Conservation (phyloP, 768 basidiomycete genomes). For the Boletus subparvulus region DNA sequence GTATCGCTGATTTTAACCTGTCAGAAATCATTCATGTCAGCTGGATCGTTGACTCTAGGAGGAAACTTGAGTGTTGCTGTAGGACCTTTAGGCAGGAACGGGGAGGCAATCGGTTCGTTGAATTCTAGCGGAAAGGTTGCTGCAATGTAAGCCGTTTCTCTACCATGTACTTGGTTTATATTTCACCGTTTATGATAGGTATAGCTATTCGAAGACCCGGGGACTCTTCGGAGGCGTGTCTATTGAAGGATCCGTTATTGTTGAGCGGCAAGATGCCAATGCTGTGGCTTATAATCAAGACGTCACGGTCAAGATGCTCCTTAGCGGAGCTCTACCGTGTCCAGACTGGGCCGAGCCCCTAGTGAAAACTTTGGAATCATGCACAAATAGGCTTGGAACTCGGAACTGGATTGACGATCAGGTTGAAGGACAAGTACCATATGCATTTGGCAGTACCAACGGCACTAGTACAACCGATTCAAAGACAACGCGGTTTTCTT, state of each 20-base stretch:
- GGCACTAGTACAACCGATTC: conserved; percentile 32
- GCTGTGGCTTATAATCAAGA: conserved; percentile 71
- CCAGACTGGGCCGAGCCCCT: conserved; percentile 81
- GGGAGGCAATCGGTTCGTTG: conserved; percentile 82
- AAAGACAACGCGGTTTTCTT: conserved; percentile 32
- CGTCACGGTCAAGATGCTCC: conserved; percentile 75
- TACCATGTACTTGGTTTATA: not conserved
- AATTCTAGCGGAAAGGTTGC: conserved; percentile 86
- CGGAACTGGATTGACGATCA: conserved; percentile 67
- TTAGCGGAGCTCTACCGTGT: conserved; percentile 70
- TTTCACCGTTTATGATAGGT: conserved; percentile 44
- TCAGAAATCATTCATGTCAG: conserved; percentile 88
- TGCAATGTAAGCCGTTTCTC: conserved; percentile 63
- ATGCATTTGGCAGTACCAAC: conserved; percentile 48
- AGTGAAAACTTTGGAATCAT: conserved; percentile 69
- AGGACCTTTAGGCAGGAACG: conserved; percentile 91
- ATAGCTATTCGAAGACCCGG: conserved; percentile 88
- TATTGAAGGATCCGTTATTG: conserved; percentile 84
- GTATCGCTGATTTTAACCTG: conserved; percentile 11
- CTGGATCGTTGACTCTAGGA: conserved; percentile 86
- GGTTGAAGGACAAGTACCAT: conserved; percentile 39
- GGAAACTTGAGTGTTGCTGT: conserved; percentile 89
- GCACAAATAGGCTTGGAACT: conserved; percentile 67
- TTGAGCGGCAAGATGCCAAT: conserved; percentile 94
- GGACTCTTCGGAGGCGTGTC: conserved; percentile 94